Conservation (phyloP, 2,329 filamentous ascomycete genomes). For the Sporothrix brunneoviolacea region DNA sequence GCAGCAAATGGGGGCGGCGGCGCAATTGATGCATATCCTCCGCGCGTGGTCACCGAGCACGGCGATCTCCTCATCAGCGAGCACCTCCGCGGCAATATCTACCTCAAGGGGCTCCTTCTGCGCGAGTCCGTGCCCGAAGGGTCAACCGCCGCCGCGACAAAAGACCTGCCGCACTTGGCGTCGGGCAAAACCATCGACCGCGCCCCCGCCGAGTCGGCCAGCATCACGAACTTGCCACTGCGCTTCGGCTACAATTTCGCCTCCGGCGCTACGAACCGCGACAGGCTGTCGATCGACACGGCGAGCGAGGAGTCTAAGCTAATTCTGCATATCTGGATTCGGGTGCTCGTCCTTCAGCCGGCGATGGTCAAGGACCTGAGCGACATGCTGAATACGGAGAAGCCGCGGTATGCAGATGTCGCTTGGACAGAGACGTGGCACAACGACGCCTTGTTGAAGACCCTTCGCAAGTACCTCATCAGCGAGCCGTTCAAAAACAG, state of each 20-base stretch:
- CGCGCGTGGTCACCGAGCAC: neutral
- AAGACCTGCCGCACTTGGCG: no score
- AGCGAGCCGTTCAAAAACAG: conserved; percentile 13
- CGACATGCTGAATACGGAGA: conserved; percentile 17
- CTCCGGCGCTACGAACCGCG: conserved; percentile 20
- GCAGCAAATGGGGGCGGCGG: conserved; percentile 7
- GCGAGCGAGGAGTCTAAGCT: conserved; percentile 16
- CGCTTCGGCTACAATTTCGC: conserved; percentile 23
- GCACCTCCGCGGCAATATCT: conserved; percentile 20
- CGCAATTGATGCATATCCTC: neutral
- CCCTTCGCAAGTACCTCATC: conserved; percentile 16
- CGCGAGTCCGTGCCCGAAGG: conserved; percentile 7
- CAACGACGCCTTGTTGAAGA: neutral
- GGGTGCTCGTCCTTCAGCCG: conserved; percentile 11
- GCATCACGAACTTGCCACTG: conserved; percentile 20
- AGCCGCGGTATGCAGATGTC: conserved; percentile 21
- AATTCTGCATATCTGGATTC: conserved; percentile 21
- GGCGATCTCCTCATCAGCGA: conserved; percentile 21
- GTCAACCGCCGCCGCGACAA: no score
- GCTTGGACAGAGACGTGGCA: conserved; percentile 10
- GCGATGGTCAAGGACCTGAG: conserved; percentile 15
- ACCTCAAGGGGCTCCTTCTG: conserved; percentile 22
- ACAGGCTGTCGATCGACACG: conserved; percentile 18
- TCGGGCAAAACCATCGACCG: neutral
- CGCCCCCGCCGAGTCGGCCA: conserved; percentile 16